Percentiles rank a stretch among this genome's conserved stretches.
phyloP scores from a whole-genome alignment of 371 early-diverging fungal species.

The Mucor indicus region DNA sequence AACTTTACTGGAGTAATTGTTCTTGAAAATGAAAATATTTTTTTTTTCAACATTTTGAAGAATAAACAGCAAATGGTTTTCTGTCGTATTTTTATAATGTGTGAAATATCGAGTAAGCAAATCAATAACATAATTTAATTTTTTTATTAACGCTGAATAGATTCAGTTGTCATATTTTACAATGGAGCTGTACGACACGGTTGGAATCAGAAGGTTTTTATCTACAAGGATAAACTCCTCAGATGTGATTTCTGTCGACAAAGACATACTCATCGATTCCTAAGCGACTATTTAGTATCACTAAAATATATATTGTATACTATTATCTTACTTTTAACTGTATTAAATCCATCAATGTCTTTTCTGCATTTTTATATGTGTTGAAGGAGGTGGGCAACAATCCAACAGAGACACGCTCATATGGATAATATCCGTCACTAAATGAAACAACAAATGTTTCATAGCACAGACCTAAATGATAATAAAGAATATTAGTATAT shows the following conservation, averaged over 20 bases:
- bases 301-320: slow-evolving; percentile 7
- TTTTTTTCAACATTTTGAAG: neutral
- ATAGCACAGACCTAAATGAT: slow-evolving; percentile 15
- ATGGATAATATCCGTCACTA: slow-evolving; percentile 16
- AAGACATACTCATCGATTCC: slow-evolving; percentile 12
- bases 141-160: slow-evolving; percentile 6
- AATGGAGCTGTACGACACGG: slow-evolving; percentile 12
- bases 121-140: slow-evolving; percentile 5
- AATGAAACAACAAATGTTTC: slow-evolving; percentile 11
- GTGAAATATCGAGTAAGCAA: slow-evolving; percentile 9
- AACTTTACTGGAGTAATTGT: slow-evolving; percentile 9
- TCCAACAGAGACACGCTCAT: slow-evolving; percentile 16
- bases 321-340: slow-evolving; percentile 11
- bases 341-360: slow-evolving; percentile 11
- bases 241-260: slow-evolving; percentile 9
- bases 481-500: slow-evolving; percentile 12
- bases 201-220: slow-evolving; percentile 7
- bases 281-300: slow-evolving; percentile 11
- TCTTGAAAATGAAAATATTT: slow-evolving; percentile 3
- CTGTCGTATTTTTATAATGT: slow-evolving; percentile 9
- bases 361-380: slow-evolving; percentile 12
- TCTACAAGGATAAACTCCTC: slow-evolving; percentile 10
- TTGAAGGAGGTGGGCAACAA: slow-evolving; percentile 7
- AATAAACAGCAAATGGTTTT: too few species aligned
- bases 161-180: slow-evolving; percentile 11